Base-by-base conservation (phyloP, 768 basidiomycete species). In the Dacryopinax primogenitus region DNA sequence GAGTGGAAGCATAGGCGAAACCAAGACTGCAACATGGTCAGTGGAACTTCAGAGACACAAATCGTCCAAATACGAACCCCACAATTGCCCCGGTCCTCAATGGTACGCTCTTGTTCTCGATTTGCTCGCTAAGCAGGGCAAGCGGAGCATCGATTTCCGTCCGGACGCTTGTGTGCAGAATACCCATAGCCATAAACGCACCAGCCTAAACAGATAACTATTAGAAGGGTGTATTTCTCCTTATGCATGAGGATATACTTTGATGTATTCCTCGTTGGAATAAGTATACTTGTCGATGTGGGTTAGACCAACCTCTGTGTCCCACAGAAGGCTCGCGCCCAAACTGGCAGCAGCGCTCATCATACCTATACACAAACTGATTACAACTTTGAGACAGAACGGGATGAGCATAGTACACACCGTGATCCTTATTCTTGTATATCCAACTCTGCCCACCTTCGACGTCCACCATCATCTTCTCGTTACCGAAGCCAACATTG, bases 401-500 rank as follows among this genome's bases (percentile, higher is more conserved):
- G 23, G 33, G 33, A 28, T 12, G n/a, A 6, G 64, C 41, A 34
- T 62, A n/a, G 30, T 15, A 72, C 80, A 23, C 66, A 86, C 94
- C 96, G 68, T 96, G 92, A 63, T 97, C 95, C 77, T 98, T 98
- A 80, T 98, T 98, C 82, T 98, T 98, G 81, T 98, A 99, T 66
- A 99, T 92, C 93, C 93, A 99, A 71, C 92, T 94, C 75, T 85
- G 90, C 15, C 96, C 95, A 71, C 96, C 94, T 66, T 92, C 90
- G 1, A 93, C 95, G 72, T 87, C 88, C 3, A 94, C 92, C 91
- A 99, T 95, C 64, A 99, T 82, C 74, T 96, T 97, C 75, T 99
- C 96, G 73, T 99, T 99, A 26, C 92, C 93, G 72, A 94, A 99
- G 0, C 95, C 96, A 45, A 93, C 95, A 72, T 99, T 99, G 63